A percentile compares a stretch with the other conserved stretches of the same genome.
Evolutionary conservation across 805 yeast species (phyloP).

Genomic region (Ogataea populi-albae): DNA sequence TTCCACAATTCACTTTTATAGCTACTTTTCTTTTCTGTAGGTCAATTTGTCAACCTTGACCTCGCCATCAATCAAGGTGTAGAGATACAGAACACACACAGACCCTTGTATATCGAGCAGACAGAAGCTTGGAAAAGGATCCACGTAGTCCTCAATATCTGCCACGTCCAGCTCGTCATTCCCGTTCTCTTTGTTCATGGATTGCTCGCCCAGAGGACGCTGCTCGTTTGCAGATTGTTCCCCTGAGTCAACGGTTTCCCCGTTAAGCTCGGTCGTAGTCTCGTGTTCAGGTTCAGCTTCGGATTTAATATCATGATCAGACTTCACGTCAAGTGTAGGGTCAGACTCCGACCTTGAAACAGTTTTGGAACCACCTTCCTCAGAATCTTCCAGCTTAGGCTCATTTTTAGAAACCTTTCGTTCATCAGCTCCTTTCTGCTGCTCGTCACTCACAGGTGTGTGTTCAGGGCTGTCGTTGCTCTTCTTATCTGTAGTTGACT

Average conservation of each 20-base stretch:
- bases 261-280: constrained; percentile 9
- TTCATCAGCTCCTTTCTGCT: constrained; percentile 4
- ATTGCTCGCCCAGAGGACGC: background rate
- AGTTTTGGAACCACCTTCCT: constrained; percentile 8
- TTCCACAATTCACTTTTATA: constrained; percentile 1
- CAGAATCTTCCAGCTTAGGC: constrained; percentile 9
- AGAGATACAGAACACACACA: constrained; percentile 77
- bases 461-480: no score
- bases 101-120: constrained; percentile 80
- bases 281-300: constrained; percentile 18
- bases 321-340: constrained; percentile 23
- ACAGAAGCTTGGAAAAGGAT: constrained; percentile 81
- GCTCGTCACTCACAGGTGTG: constrained; percentile 2
- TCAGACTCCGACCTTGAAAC: constrained; percentile 12
- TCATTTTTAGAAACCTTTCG: constrained; percentile 1
- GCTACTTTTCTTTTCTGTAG: constrained; percentile 46
- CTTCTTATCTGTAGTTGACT: background rate
- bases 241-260: no score
- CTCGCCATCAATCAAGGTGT: constrained; percentile 75
- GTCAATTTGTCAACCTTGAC: constrained; percentile 88
- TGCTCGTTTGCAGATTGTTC: background rate
- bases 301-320: constrained; percentile 7
- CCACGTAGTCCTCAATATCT: constrained; percentile 30
- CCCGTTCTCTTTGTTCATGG: constrained; percentile 9
- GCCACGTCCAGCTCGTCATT: constrained; percentile 21